A percentile compares a stretch with the other conserved stretches of the same genome.
Conservation (phyloP, 306 rosid species). For the Castanospermum australe region DNA sequence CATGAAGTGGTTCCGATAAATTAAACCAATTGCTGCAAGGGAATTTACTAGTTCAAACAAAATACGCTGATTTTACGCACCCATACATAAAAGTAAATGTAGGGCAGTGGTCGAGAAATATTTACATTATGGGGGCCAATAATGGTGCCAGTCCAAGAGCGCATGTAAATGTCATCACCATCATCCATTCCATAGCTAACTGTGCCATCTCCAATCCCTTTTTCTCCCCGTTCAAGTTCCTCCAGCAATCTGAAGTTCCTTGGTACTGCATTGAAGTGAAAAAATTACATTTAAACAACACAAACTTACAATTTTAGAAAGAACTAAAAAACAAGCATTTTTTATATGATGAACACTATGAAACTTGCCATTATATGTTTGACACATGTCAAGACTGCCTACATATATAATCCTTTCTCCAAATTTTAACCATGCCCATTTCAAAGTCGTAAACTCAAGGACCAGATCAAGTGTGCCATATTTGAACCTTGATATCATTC, state of each 20-base stretch:
- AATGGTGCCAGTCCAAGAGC: constrained; percentile 88
- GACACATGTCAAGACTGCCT: not conserved
- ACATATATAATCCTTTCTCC: not conserved
- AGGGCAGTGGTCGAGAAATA: not conserved
- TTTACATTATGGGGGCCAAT: constrained; percentile 99
- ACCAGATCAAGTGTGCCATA: not conserved
- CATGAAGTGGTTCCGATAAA: not conserved
- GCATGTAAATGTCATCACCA: constrained; percentile 98
- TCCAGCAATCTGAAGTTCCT: constrained; percentile 99
- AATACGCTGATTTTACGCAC: not conserved
- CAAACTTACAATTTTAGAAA: not conserved
- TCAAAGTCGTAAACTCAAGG: not conserved
- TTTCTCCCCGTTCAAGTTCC: constrained; percentile 98
- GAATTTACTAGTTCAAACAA: not conserved
- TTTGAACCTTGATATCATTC: not conserved
- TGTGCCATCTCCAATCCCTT: constrained; percentile 90
- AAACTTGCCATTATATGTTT: not conserved
- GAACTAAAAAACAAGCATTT: not conserved
- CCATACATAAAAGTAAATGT: not conserved
- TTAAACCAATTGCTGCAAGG: not conserved
- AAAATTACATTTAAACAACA: constrained; percentile 21
- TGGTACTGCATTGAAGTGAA: constrained; percentile 68
- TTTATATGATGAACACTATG: not conserved
- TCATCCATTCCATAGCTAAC: constrained; percentile 99
- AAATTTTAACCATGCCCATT: not conserved